These are phyloP conservation scores for Nakaseomyces nivariensis DNA, from an alignment of 1,139 yeast genomes.

Conservation along the genomic window DNA sequence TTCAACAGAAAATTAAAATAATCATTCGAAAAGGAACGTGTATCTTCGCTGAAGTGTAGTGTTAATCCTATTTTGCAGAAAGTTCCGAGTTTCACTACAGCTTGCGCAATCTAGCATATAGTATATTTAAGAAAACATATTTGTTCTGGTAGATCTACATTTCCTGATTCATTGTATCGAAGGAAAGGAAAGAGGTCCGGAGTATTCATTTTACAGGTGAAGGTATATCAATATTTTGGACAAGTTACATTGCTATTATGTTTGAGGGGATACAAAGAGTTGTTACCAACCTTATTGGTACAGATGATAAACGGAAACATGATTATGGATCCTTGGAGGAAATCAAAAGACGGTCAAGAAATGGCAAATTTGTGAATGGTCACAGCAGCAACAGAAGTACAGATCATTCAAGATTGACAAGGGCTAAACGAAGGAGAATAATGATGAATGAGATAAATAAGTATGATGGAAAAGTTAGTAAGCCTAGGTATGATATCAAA, in stretches of 20 bases:
- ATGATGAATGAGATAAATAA: not conserved
- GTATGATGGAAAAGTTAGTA: not conserved
- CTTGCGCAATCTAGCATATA: no score
- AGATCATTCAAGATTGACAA: not conserved
- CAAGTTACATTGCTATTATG: not conserved
- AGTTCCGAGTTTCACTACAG: no score
- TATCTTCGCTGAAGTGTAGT: no score
- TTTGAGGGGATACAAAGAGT: not conserved
- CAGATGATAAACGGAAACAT: constrained; percentile 7
- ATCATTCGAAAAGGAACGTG: no score
- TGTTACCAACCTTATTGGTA: not conserved
- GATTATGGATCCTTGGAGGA: constrained; percentile 17
- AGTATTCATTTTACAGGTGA: no score
- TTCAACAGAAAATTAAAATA: no score
- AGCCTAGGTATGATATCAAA: not conserved
- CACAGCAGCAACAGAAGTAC: not conserved
- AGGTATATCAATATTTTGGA: no score
- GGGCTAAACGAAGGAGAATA: not conserved
- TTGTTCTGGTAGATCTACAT: no score
- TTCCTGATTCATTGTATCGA: no score
- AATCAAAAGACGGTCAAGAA: constrained; percentile 7
- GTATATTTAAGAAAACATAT: no score
- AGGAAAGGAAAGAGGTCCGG: no score
- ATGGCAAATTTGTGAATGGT: not conserved
- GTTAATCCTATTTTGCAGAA: no score